Conservation (phyloP, 2,329 filamentous ascomycete species). For the Orbilia blumenaviensis region DNA sequence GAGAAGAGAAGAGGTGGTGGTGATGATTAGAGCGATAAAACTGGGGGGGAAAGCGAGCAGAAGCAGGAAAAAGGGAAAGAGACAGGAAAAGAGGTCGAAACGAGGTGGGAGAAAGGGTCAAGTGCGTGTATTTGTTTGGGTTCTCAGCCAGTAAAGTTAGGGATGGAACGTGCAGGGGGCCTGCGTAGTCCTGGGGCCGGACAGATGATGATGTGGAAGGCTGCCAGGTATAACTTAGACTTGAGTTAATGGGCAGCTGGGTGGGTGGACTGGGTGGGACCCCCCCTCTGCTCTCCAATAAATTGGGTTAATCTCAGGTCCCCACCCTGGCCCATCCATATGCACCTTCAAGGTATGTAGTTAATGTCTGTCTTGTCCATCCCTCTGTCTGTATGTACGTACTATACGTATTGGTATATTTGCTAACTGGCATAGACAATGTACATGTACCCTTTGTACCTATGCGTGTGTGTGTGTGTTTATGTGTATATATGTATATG, state of each 20-base stretch:
- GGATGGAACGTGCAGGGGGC: constrained; percentile 30
- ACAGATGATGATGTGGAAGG: constrained; percentile 30
- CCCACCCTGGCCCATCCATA: constrained; percentile 18
- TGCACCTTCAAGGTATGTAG: not conserved
- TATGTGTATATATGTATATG: no score
- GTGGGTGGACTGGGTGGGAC: not conserved
- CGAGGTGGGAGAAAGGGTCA: constrained; percentile 43
- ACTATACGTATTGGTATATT: no score
- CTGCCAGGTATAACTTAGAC: not conserved
- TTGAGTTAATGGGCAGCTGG: not conserved
- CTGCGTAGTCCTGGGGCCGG: constrained; percentile 42
- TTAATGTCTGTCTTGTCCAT: no score
- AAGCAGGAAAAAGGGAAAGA: constrained; percentile 52
- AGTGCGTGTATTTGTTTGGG: constrained; percentile 49
- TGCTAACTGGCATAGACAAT: no score
- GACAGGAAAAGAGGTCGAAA: constrained; percentile 51
- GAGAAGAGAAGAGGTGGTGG: constrained; percentile 57
- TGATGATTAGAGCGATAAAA: constrained; percentile 59
- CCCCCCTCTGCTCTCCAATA: constrained; percentile 43
- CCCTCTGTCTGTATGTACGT: not conserved
- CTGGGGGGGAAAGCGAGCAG: constrained; percentile 56
- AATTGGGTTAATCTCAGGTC: constrained; percentile 35
- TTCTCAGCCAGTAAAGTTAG: constrained; percentile 3
- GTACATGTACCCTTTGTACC: no score
- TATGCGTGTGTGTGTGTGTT: no score